Conservation (phyloP, 1,139 yeast genomes). For the Pichiaceae sp. region DNA sequence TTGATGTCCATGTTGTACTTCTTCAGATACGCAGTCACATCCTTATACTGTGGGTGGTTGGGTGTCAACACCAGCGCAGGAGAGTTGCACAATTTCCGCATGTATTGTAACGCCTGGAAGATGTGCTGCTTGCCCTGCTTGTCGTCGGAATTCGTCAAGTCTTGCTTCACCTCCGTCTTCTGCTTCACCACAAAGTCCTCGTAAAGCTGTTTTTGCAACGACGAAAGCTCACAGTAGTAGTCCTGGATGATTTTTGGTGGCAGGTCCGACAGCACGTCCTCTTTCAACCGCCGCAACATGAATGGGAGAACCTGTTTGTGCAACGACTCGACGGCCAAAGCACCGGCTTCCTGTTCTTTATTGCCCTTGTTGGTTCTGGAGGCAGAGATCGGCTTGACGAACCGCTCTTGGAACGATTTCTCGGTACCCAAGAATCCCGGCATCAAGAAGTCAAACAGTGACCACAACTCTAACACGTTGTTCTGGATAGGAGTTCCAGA, state of each 20-base stretch:
- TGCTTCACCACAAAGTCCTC: constrained; percentile 89
- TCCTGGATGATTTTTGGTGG: constrained; percentile 99
- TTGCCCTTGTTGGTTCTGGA: constrained; percentile 88
- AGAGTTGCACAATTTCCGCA: constrained; percentile 95
- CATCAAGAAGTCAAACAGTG: constrained; percentile 94
- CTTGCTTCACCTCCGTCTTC: constrained; percentile 55
- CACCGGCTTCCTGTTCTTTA: constrained; percentile 95
- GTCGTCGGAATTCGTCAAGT: constrained; percentile 30
- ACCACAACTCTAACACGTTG: constrained; percentile 94
- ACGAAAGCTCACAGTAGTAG: constrained; percentile 92
- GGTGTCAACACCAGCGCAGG: constrained; percentile 88
- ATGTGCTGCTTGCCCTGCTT: constrained; percentile 74
- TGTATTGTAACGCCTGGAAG: constrained; percentile 94
- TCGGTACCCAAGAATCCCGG: constrained; percentile 98
- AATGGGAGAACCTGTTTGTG: constrained; percentile 97
- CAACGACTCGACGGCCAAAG: constrained; percentile 87
- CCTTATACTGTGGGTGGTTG: constrained; percentile 74
- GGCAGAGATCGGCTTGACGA: constrained; percentile 95
- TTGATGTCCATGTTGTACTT: constrained; percentile 52
- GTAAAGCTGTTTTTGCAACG: constrained; percentile 78
- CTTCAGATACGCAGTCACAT: constrained; percentile 52
- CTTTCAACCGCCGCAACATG: constrained; percentile 90
- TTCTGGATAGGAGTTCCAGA: constrained; percentile 99
- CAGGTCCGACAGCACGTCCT: constrained; percentile 89
- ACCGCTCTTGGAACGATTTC: constrained; percentile 86